These are phyloP conservation scores for Aspergillus novoparasiticus DNA, from an alignment of 2,329 filamentous ascomycete genomes.

Conservation along the genomic window DNA sequence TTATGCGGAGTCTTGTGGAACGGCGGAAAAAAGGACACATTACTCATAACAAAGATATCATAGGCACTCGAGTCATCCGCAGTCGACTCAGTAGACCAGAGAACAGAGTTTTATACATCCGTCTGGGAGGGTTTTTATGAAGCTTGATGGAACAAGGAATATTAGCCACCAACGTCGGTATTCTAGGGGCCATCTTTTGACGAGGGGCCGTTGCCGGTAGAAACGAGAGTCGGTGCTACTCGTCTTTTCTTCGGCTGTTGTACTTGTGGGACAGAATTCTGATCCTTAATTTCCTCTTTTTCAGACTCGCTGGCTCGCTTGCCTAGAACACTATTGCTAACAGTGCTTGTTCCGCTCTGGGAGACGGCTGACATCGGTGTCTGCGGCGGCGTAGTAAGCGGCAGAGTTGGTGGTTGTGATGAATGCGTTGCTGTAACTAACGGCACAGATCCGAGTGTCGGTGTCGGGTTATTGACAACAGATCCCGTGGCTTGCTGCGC, in stretches of 20 bases:
- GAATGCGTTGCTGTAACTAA: conserved; percentile 75
- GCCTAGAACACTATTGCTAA: conserved; percentile 56
- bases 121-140: background rate
- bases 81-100: background rate
- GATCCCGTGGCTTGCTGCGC: conserved; percentile 42
- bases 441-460: conserved; percentile 76
- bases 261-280: conserved; percentile 46
- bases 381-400: conserved; percentile 86
- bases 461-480: conserved; percentile 74
- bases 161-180: conserved; percentile 21
- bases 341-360: conserved; percentile 59
- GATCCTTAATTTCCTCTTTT: conserved; percentile 44
- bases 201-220: conserved; percentile 25
- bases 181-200: conserved; percentile 15
- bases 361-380: conserved; percentile 64
- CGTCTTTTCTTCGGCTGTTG: conserved; percentile 67
- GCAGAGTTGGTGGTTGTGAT: conserved; percentile 53
- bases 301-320: conserved; percentile 54
- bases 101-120: background rate
- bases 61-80: conserved; percentile 2
- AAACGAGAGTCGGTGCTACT: conserved; percentile 69
- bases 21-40: conserved; percentile 15
- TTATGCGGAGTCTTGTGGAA: background rate
- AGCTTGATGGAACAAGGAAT: background rate
- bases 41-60: conserved; percentile 22